Conservation (phyloP, 2,329 filamentous ascomycete species). For the Cladobotryum mycophilum region DNA sequence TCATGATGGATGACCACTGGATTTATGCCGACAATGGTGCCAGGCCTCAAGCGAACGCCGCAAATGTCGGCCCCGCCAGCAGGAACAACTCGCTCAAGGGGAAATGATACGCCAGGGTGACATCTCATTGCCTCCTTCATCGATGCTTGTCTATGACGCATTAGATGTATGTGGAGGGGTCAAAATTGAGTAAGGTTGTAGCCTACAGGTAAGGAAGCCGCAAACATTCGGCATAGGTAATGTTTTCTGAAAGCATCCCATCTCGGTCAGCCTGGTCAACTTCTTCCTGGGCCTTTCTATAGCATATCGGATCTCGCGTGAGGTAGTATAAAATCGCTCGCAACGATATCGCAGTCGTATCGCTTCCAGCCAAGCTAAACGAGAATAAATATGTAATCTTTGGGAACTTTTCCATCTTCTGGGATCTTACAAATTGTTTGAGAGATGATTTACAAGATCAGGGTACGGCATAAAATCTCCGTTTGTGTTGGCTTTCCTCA, state of each 20-base stretch:
- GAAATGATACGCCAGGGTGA: slow-evolving; percentile 40
- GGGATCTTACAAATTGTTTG: slow-evolving; percentile 13
- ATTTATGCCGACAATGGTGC: slow-evolving; percentile 34
- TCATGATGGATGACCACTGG: slow-evolving; percentile 44
- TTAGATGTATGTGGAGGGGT: neutral
- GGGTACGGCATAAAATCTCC: slow-evolving; percentile 9
- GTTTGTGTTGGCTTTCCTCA: slow-evolving; percentile 4
- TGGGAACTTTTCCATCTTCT: too few relatives aligned
- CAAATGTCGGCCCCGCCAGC: slow-evolving; percentile 4
- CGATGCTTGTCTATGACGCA: slow-evolving; percentile 17
- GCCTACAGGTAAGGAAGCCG: slow-evolving; percentile 48
- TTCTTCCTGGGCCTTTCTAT: slow-evolving; percentile 46
- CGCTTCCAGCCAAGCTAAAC: slow-evolving; percentile 61
- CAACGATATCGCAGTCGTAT: slow-evolving; percentile 60
- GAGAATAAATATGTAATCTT: slow-evolving; percentile 47
- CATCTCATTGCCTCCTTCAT: slow-evolving; percentile 42
- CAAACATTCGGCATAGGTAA: slow-evolving; percentile 47
- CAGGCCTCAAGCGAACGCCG: slow-evolving; percentile 3
- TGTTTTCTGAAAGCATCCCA: slow-evolving; percentile 28
- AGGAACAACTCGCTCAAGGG: slow-evolving; percentile 11
- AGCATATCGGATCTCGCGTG: slow-evolving; percentile 45
- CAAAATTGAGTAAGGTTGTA: slow-evolving; percentile 36
- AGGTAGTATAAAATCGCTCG: slow-evolving; percentile 57
- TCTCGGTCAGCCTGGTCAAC: slow-evolving; percentile 42
- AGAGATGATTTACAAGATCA: slow-evolving; percentile 13